Evolutionary conservation across 805 yeast species (phyloP).

Genomic region (Nakazawaea sp.): DNA sequence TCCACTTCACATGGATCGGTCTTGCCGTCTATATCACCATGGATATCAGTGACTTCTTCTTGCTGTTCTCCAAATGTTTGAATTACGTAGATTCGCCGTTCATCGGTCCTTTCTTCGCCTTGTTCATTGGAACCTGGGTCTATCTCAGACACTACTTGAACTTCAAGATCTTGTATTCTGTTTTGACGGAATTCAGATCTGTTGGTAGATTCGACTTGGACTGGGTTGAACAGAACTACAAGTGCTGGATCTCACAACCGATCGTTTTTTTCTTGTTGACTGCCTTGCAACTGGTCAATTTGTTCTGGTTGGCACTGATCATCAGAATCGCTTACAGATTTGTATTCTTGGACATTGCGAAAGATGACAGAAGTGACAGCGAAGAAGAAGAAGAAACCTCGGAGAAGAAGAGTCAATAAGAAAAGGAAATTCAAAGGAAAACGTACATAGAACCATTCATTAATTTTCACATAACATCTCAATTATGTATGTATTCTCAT

Average conservation of each 20-base stretch:
- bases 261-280: slow-evolving; percentile 74
- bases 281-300: slow-evolving; percentile 79
- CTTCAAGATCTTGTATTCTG: slow-evolving; percentile 73
- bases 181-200: slow-evolving; percentile 76
- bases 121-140: slow-evolving; percentile 72
- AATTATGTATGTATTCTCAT: too few species aligned
- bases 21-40: slow-evolving; percentile 84
- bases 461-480: too few species aligned
- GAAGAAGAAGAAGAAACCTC: slow-evolving; percentile 58
- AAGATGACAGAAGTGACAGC: slow-evolving; percentile 84
- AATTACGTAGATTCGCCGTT: slow-evolving; percentile 71
- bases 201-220: slow-evolving; percentile 78
- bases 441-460: too few species aligned
- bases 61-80: slow-evolving; percentile 77
- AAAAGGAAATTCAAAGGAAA: too few species aligned
- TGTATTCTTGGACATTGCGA: slow-evolving; percentile 48
- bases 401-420: slow-evolving; percentile 15
- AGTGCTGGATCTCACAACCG: slow-evolving; percentile 92
- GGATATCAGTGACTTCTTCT: slow-evolving; percentile 91
- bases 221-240: slow-evolving; percentile 89
- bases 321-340: slow-evolving; percentile 69
- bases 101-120: slow-evolving; percentile 58
- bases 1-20: slow-evolving; percentile 97
- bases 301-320: slow-evolving; percentile 83
- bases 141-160: slow-evolving; percentile 87